phyloP scores from a whole-genome alignment of 2,329 filamentous ascomycete genomes.

The Fusarium sp. region DNA sequence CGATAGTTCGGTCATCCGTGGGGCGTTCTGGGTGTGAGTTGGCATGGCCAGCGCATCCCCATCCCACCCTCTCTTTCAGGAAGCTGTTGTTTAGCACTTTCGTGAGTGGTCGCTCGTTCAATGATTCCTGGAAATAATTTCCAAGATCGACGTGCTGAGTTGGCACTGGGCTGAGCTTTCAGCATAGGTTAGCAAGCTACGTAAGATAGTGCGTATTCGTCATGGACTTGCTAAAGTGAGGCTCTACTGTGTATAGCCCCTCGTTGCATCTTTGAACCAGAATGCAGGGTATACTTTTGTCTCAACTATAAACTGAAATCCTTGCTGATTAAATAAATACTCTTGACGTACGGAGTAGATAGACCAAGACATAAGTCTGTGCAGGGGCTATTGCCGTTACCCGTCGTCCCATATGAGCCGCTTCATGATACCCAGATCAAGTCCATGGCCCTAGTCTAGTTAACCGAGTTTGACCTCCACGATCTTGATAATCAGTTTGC shows the following conservation, averaged over 20 bases:
- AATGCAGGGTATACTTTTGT: constrained; percentile 19
- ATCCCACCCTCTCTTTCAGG: constrained; percentile 36
- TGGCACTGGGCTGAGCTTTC: constrained; percentile 37
- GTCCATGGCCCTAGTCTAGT: constrained; percentile 28
- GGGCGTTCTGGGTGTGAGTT: constrained; percentile 42
- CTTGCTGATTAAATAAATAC: not conserved
- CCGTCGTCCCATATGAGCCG: constrained; percentile 18
- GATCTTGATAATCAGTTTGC: constrained; percentile 29
- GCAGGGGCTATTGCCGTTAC: constrained; percentile 8
- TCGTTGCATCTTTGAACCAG: not conserved
- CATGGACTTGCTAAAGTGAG: constrained; percentile 3
- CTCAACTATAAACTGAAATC: constrained; percentile 8
- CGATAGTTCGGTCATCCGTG: constrained; percentile 32
- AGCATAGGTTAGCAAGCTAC: not conserved
- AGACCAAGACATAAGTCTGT: constrained; percentile 19
- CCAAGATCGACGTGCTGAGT: constrained; percentile 45
- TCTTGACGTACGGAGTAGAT: not conserved
- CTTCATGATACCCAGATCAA: constrained; percentile 5
- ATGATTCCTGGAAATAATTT: constrained; percentile 15
- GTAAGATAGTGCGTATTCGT: constrained; percentile 15
- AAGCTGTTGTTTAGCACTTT: constrained; percentile 26
- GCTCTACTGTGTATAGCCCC: constrained; percentile 3
- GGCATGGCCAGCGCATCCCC: constrained; percentile 51
- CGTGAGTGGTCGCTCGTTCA: constrained; percentile 30
- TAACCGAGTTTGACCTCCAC: constrained; percentile 18